Evolutionary conservation across 805 yeast species (phyloP).

Genomic region (Nadsonia fulvescens): DNA sequence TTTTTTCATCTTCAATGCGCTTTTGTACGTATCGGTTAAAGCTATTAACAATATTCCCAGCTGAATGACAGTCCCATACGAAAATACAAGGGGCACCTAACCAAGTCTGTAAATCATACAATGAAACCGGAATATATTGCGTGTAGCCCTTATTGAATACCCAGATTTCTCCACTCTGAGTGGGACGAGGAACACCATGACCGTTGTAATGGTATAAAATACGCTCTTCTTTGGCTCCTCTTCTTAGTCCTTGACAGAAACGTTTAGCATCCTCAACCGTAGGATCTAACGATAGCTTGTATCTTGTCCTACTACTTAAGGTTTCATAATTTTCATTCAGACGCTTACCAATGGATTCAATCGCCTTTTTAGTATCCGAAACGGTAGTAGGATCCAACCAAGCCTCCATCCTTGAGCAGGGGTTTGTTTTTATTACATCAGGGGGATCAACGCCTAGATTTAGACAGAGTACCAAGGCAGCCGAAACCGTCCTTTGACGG

Average conservation of each 20-base stretch:
- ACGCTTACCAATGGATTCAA: slow-evolving; percentile 78
- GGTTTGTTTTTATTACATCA: slow-evolving; percentile 80
- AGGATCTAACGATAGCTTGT: slow-evolving; percentile 84
- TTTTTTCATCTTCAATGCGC: slow-evolving; percentile 62
- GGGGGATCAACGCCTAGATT: slow-evolving; percentile 96
- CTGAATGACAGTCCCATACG: slow-evolving; percentile 86
- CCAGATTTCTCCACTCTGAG: slow-evolving; percentile 94
- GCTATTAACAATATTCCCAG: slow-evolving; percentile 82
- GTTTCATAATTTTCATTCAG: slow-evolving; percentile 82
- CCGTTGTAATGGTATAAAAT: slow-evolving; percentile 91
- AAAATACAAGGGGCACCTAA: slow-evolving; percentile 93
- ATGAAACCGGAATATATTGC: slow-evolving; percentile 88
- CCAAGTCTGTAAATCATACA: slow-evolving; percentile 95
- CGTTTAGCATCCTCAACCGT: slow-evolving; percentile 90
- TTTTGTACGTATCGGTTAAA: slow-evolving; percentile 81
- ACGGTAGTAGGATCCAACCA: slow-evolving; percentile 80
- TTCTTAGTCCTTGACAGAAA: slow-evolving; percentile 70
- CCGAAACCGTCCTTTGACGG: slow-evolving; percentile 81
- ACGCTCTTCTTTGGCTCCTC: slow-evolving; percentile 86
- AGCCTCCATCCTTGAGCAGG: slow-evolving; percentile 80
- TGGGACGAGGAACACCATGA: slow-evolving; percentile 96
- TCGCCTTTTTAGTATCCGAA: slow-evolving; percentile 75
- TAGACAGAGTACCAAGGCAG: slow-evolving; percentile 78
- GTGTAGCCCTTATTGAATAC: slow-evolving; percentile 94
- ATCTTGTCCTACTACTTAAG: slow-evolving; percentile 67